phyloP scores from a whole-genome alignment of 176 grass and related monocot genomes.

The Rhynchospora breviuscula region DNA sequence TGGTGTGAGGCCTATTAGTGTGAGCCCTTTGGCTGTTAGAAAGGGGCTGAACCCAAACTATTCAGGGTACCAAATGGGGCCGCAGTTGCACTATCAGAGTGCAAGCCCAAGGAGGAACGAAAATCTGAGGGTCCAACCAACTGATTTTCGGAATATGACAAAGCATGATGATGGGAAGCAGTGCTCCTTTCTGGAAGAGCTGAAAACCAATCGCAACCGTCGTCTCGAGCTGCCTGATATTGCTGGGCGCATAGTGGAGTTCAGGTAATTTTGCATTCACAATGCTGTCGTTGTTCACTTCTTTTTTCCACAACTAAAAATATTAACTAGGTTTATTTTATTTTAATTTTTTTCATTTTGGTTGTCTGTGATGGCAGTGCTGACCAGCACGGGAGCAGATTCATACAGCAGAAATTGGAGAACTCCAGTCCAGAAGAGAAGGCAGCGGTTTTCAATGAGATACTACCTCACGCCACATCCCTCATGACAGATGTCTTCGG shows the following conservation, averaged over 20 bases:
- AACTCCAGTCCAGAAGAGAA: conserved; percentile 83
- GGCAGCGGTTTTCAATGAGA: conserved; percentile 75
- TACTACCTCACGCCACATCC: conserved; percentile 75
- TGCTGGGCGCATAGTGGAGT: conserved; percentile 70
- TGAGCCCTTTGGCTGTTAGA: conserved; percentile 39
- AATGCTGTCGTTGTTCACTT: conserved; percentile 14
- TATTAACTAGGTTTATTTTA: background rate
- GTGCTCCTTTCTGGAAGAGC: conserved; percentile 79
- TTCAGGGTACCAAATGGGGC: conserved; percentile 41
- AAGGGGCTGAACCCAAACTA: conserved; percentile 53
- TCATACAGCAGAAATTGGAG: conserved; percentile 98
- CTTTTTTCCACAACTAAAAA: background rate
- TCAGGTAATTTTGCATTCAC: conserved; percentile 49
- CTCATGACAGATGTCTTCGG: conserved; percentile 97
- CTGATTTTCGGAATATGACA: conserved; percentile 35
- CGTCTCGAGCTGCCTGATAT: conserved; percentile 84
- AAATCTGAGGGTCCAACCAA: conserved; percentile 28
- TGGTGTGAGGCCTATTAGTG: conserved; percentile 34
- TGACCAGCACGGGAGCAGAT: conserved; percentile 98
- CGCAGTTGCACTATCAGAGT: conserved; percentile 40
- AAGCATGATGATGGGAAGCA: conserved; percentile 63
- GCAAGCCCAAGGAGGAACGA: conserved; percentile 54
- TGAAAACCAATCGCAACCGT: conserved; percentile 68
- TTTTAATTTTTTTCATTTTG: background rate
- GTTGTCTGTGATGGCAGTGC: conserved; percentile 45